A percentile compares a stretch with the other conserved stretches of the same genome.
Evolutionary conservation across 179 eudicot genomes (phyloP).

Genomic region (Silene noctiflora): DNA sequence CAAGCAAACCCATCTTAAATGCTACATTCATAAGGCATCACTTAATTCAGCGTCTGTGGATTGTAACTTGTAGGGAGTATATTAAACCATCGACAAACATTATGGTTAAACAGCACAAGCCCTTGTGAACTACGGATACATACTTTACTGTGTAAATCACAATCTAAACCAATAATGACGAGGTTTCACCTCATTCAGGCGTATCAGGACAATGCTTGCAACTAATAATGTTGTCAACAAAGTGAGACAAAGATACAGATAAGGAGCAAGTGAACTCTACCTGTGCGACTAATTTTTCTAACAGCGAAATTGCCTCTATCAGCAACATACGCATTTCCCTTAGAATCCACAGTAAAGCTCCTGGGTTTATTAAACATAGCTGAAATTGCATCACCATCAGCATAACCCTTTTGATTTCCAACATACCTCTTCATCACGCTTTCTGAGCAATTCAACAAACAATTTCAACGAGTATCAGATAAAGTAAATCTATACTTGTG

Average conservation of each 20-base stretch:
- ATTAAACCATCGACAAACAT: not conserved
- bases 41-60: no score
- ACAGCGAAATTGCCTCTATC: conserved; percentile 50
- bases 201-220: not conserved
- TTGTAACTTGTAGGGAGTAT: no score
- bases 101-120: not conserved
- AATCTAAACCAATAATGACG: not conserved
- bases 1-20: no score
- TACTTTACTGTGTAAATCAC: not conserved
- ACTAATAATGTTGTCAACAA: not conserved
- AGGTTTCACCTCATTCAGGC: not conserved
- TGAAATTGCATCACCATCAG: conserved; percentile 47
- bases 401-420: conserved; percentile 44
- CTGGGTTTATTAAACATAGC: conserved; percentile 57
- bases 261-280: conserved; percentile 25
- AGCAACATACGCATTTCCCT: conserved; percentile 68
- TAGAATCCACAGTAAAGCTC: conserved; percentile 68
- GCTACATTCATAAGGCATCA: no score
- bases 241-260: not conserved
- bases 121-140: not conserved
- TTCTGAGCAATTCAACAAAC: conserved; percentile 33
- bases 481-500: not conserved
- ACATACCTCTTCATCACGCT: conserved; percentile 37
- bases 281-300: conserved; percentile 68
- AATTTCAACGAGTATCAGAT: not conserved